Base-by-base conservation (phyloP, 345 rosid genomes). In the Carallia brachiata region DNA sequence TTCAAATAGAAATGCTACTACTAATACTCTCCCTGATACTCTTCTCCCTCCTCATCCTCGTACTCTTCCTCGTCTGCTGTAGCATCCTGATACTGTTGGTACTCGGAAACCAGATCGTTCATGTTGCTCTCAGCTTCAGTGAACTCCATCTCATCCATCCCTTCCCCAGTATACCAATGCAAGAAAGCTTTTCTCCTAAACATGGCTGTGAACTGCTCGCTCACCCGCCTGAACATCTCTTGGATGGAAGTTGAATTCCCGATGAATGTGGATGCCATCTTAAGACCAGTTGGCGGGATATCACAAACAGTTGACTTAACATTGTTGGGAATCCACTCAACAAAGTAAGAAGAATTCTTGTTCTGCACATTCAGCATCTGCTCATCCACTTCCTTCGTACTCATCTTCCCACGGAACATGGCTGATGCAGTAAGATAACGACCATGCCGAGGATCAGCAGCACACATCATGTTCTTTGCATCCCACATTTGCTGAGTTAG, bases 401-500 rank as follows among this genome's bases (percentile, higher is more conserved):
- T 73, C 77, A 73, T 73, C 63, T 73, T 73, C 2, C 78, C 77
- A 15, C 77, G 61, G 67, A 74, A 74, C 77, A 74, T 74, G 65
- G 77, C 77, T 0, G 77, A 74, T 19, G 77, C 77, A 53, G 77
- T 74, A 2, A 74, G 64, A 47, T 74, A 74, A 13, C 77, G 73
- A 0, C 77, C 77, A 27, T 74, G 77, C 5, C 77, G 60, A 10
- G 77, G 77, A 31, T 74, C 77, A 7, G 77, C 77, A 1, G 77
- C 77, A 18, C 77, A 74, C 77, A 74, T 74, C 77, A 74, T 75
- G 70, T 75, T 75, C 73, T 75, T 75, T 1, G 78, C 15, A 50
- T 75, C 78, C 78, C 78, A 75, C 78, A 75, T 75, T 75, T 75
- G 78, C 34, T 75, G 78, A 17, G 73, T 75, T 64, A 75, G 73